Evolutionary conservation across 352 stramenopile species (phyloP).

Genomic region (Phytophthora megakarya): DNA sequence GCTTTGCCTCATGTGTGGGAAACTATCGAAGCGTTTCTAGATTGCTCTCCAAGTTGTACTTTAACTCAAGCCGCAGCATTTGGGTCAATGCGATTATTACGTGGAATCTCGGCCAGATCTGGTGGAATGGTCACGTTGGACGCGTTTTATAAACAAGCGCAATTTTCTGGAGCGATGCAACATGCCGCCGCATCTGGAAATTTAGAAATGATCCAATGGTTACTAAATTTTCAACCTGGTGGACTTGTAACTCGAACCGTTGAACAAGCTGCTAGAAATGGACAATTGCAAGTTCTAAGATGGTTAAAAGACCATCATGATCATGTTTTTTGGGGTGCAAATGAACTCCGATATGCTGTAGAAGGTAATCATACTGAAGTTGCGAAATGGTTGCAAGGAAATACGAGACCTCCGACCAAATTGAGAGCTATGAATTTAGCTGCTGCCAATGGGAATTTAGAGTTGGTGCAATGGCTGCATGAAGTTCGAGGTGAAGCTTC

Average conservation of each 20-base stretch:
- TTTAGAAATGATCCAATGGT: slow-evolving; percentile 31
- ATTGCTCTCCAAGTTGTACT: slow-evolving; percentile 33
- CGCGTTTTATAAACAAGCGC: slow-evolving; percentile 35
- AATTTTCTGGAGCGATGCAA: slow-evolving; percentile 28
- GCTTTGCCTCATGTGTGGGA: slow-evolving; percentile 34
- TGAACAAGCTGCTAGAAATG: slow-evolving; percentile 30
- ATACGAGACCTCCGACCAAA: slow-evolving; percentile 29
- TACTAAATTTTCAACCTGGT: slow-evolving; percentile 33
- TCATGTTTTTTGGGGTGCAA: slow-evolving; percentile 42
- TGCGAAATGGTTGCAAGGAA: slow-evolving; percentile 32
- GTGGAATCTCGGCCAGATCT: slow-evolving; percentile 23
- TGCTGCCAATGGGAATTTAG: slow-evolving; percentile 34
- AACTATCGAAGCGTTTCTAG: slow-evolving; percentile 26
- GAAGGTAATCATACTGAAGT: slow-evolving; percentile 23
- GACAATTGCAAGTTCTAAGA: slow-evolving; percentile 24
- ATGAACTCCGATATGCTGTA: slow-evolving; percentile 37
- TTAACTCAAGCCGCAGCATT: slow-evolving; percentile 29
- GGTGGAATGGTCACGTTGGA: slow-evolving; percentile 20
- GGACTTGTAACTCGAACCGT: slow-evolving; percentile 34
- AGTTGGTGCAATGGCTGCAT: slow-evolving; percentile 36
- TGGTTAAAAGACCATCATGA: slow-evolving; percentile 37
- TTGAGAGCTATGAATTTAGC: slow-evolving; percentile 39
- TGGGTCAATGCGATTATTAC: slow-evolving; percentile 29
- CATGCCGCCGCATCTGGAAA: slow-evolving; percentile 30
- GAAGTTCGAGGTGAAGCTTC: slow-evolving; percentile 32